Evolutionary conservation across 768 basidiomycete species (phyloP), one percentile per base, ranked within the genome.

Genomic region (Kwoniella pini): DNA sequence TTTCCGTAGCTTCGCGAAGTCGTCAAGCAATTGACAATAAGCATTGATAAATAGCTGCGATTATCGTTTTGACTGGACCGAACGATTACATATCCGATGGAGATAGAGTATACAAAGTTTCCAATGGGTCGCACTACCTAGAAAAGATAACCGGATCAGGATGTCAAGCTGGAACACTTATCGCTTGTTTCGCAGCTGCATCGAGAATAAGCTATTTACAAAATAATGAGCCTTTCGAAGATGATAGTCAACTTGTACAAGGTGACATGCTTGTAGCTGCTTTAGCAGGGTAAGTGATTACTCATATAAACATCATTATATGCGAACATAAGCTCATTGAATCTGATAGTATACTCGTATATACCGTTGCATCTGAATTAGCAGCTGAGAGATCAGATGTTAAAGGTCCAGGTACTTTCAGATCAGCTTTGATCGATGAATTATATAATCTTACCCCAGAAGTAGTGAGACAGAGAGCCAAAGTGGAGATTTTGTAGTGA

Each of bases 41-140:
- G 42, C 19, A n/a, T 11, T 43, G 15, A 17, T 49, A 22, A 46
- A 30, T 67, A 92, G 91, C 87, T 62, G 88, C 89, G 62, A 82
- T 94, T 40, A 80, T 94, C 22, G 88, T 87, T 19, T 81, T 95
- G 66, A 92, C 91, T 0, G 94, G 94, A 1, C 80, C 82, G 13
- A 81, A 78, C 0, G 94, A 97, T 74, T 94, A 88, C 77, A 81
- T 96, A 46, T 91, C 90, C 0, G 90, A 96, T 69, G 94, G 93
- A 5, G 70, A 77, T 11, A 81, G 77, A 4, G 86, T 91, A 4
- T 81, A 90, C n/a, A 82, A 83, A 42, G 79, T 91, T 6, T 79
- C 81, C 3, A 96, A 96, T 69, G 94, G 94, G 0, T 82, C 89
- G 70, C 78, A 71, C n/a, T 79, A 88, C 24, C 84, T 96, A 7